A percentile compares a stretch with the other conserved stretches of the same genome.
Evolutionary conservation across 805 yeast species (phyloP).

Genomic region (Lipomyces mesembrius): DNA sequence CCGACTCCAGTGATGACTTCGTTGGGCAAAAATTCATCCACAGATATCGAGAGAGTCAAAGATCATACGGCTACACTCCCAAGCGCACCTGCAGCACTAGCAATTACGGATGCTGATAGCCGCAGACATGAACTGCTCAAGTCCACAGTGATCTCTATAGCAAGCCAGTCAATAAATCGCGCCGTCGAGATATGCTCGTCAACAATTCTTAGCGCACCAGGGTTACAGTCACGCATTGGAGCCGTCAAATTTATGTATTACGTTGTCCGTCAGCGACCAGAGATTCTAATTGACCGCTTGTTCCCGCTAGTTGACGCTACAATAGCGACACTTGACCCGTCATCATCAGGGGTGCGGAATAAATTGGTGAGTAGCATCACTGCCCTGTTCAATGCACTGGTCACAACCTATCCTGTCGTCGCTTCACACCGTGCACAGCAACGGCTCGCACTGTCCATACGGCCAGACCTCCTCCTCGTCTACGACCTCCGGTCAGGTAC

Average conservation of each 20-base stretch:
- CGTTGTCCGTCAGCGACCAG: constrained; percentile 22
- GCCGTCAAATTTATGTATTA: constrained; percentile 29
- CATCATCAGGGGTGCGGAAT: constrained; percentile 28
- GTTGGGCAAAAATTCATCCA: neutral
- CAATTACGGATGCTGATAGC: constrained; percentile 5
- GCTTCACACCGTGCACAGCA: constrained; percentile 40
- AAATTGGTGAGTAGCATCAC: constrained; percentile 33
- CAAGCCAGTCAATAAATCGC: constrained; percentile 24
- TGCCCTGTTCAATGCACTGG: constrained; percentile 29
- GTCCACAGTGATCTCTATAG: constrained; percentile 15
- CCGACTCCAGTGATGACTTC: constrained; percentile 14
- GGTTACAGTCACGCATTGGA: constrained; percentile 30
- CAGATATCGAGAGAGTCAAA: neutral
- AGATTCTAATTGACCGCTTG: constrained; percentile 28
- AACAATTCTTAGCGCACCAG: constrained; percentile 19
- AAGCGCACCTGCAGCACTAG: neutral
- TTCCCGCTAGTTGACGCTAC: constrained; percentile 36
- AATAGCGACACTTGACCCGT: constrained; percentile 32
- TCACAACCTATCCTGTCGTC: constrained; percentile 29
- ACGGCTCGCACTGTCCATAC: constrained; percentile 36
- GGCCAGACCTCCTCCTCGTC: constrained; percentile 36
- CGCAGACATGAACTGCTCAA: constrained; percentile 28
- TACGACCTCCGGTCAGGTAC: constrained; percentile 39
- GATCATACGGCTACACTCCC: neutral
- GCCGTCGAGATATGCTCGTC: constrained; percentile 29